Base-by-base conservation (phyloP, 2,329 filamentous ascomycete species). In the Trichoderma gracile region DNA sequence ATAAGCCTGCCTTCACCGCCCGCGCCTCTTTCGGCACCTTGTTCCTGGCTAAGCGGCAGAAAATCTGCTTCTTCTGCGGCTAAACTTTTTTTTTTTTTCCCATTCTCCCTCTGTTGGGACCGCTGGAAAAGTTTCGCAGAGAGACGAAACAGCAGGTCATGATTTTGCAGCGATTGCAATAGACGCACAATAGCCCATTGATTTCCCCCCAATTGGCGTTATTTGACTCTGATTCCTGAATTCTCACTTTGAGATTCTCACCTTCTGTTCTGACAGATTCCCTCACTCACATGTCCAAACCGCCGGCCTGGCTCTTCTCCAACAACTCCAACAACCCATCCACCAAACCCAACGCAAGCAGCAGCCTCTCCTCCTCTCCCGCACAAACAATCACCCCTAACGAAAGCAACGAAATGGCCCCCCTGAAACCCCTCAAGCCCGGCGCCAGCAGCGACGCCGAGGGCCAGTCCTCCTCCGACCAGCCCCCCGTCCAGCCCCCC, bases 281-380 rank as follows among this genome's bases (percentile, higher is more conserved):
- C 8, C 3, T 5, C 30, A 45, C 38, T 64, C 61, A 57, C 61
- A 64, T 64, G 61, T 64, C 61, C 45, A 64, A 69, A 59, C 77
- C 74, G 69, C 79, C 79, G 30, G 69, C 77, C 56, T 80, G 79
- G 79, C 74, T 80, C 59, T 80, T 80, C 68, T 77, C 77, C 53
- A 80, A 79, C 63, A 80, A 80, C 70, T 68, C 71, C 50, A 64
- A 65, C 66, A 68, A 67, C 38, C 56, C 45, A 46, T 33, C 53
- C 43, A 55, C 62, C 42, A 58, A 60, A 19, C 27, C 14, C 47
- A 14, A 52, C 8, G 23, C 33, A 40, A 46, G 42, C 49, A 38
- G 33, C 33, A 38, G 2, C 10, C 12, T 10, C 10, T 12, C 10
- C 10, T 70, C 71, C 30, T 25, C 46, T 19, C 10, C 56, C 43